These are phyloP conservation scores for Kodamaea kaohsiungensis DNA, from an alignment of 805 yeast genomes.

Conservation along the genomic window DNA sequence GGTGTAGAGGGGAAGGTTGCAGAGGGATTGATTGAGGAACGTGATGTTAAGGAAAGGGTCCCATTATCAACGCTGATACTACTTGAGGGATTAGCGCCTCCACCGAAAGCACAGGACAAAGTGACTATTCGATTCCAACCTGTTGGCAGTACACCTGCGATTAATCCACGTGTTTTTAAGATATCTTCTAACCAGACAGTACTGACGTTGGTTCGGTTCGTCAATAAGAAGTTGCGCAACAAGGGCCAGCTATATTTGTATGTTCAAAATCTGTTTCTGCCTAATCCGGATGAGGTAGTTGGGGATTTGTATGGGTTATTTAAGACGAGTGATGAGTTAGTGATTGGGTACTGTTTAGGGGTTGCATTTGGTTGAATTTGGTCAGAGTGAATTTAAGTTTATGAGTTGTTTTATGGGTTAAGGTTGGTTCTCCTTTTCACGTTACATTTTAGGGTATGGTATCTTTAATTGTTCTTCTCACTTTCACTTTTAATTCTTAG, in stretches of 20 bases:
- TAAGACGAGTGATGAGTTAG: constrained; percentile 35
- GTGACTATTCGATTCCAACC: constrained; percentile 58
- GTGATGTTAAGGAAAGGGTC: constrained; percentile 5
- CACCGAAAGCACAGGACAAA: constrained; percentile 19
- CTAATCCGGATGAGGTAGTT: constrained; percentile 40
- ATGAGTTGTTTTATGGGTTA: too few species aligned
- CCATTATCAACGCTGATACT: constrained; percentile 9
- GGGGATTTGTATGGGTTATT: constrained; percentile 33
- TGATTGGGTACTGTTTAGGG: constrained; percentile 38
- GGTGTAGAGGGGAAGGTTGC: not conserved
- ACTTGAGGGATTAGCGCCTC: constrained; percentile 5
- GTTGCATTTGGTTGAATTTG: constrained; percentile 37
- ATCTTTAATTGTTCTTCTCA: too few species aligned
- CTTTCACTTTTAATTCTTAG: too few species aligned
- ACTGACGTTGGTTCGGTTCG: constrained; percentile 46
- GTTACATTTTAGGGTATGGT: too few species aligned
- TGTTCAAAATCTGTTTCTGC: constrained; percentile 42
- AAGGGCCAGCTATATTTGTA: constrained; percentile 28
- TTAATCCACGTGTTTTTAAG: constrained; percentile 52
- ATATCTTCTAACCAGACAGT: constrained; percentile 50
- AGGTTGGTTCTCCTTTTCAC: too few species aligned
- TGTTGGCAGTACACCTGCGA: constrained; percentile 55
- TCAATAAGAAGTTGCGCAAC: constrained; percentile 37
- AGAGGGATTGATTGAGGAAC: not conserved
- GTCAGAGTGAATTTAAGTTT: too few species aligned